Evolutionary conservation across 371 early-diverging fungal species (phyloP).

Genomic region (Mortierella polycephala): DNA sequence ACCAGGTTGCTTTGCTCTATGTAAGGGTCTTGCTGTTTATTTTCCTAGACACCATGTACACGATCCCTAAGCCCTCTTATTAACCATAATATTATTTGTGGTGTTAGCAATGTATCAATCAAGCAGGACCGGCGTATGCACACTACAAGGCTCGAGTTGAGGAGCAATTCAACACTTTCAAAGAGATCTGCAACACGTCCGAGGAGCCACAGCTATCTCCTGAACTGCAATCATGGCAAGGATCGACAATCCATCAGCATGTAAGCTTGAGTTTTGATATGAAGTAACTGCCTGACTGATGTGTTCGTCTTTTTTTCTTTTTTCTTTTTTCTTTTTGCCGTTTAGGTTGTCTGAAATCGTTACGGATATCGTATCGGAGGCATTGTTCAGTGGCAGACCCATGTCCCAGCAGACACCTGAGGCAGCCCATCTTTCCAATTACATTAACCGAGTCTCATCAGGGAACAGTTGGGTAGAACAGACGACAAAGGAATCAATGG

Average conservation of each 20-base stretch:
- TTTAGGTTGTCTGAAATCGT: constrained; percentile 50
- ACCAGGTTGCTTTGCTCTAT: constrained; percentile 68
- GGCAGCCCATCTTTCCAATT: constrained; percentile 38
- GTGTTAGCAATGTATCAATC: constrained; percentile 61
- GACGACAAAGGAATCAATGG: not conserved
- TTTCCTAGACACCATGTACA: too few species aligned
- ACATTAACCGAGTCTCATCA: constrained; percentile 44
- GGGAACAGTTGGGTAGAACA: constrained; percentile 12
- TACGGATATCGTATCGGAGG: constrained; percentile 52
- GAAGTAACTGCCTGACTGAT: not conserved
- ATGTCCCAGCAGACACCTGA: constrained; percentile 53
- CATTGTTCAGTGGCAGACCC: constrained; percentile 48
- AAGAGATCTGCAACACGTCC: constrained; percentile 34
- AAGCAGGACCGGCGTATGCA: constrained; percentile 57
- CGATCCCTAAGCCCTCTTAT: not conserved
- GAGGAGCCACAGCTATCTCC: constrained; percentile 43
- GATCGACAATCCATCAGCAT: not conserved
- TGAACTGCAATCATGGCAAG: constrained; percentile 48
- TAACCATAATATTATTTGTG: not conserved
- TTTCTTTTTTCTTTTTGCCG: not conserved
- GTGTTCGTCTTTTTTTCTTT: not conserved
- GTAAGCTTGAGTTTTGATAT: not conserved
- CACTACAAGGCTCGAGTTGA: constrained; percentile 59
- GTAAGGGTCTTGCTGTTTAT: constrained; percentile 29
- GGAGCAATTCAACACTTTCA: constrained; percentile 60